Evolutionary conservation across 352 stramenopile species (phyloP).

Genomic region (Phytophthora uliginosa): DNA sequence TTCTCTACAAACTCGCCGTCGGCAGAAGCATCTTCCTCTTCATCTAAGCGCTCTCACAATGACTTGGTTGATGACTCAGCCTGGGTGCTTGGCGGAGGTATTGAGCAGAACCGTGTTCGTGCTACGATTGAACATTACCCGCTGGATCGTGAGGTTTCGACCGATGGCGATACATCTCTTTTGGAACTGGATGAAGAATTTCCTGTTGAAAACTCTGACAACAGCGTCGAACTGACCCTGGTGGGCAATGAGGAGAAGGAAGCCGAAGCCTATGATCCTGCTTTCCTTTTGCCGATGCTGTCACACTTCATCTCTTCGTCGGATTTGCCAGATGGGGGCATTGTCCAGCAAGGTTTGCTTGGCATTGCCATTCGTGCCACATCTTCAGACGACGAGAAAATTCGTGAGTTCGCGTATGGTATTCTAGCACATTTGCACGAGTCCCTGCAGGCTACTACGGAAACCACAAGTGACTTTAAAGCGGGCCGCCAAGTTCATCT

Average conservation of each 20-base stretch:
- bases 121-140: constrained; percentile 81
- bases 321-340: constrained; percentile 55
- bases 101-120: constrained; percentile 72
- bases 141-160: constrained; percentile 53
- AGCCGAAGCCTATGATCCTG: constrained; percentile 68
- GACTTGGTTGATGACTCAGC: constrained; percentile 76
- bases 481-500: constrained; percentile 82
- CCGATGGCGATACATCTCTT: constrained; percentile 33
- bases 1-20: constrained; percentile 47
- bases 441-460: constrained; percentile 63
- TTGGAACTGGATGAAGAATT: constrained; percentile 43
- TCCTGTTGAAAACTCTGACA: constrained; percentile 3
- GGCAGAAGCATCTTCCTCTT: constrained; percentile 33
- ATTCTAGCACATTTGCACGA: constrained; percentile 86
- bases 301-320: constrained; percentile 83
- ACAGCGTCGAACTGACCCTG: constrained; percentile 11
- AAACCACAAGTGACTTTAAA: constrained; percentile 68
- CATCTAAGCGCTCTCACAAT: constrained; percentile 44
- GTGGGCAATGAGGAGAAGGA: constrained; percentile 15
- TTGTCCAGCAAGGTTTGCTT: constrained; percentile 81
- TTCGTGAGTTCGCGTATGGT: constrained; percentile 77
- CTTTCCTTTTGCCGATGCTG: constrained; percentile 83
- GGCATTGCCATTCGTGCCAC: constrained; percentile 76
- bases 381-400: constrained; percentile 64
- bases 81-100: constrained; percentile 72